Evolutionary conservation across 129 eudicot genomes (phyloP).

Genomic region (Heracleum sosnowskyi): DNA sequence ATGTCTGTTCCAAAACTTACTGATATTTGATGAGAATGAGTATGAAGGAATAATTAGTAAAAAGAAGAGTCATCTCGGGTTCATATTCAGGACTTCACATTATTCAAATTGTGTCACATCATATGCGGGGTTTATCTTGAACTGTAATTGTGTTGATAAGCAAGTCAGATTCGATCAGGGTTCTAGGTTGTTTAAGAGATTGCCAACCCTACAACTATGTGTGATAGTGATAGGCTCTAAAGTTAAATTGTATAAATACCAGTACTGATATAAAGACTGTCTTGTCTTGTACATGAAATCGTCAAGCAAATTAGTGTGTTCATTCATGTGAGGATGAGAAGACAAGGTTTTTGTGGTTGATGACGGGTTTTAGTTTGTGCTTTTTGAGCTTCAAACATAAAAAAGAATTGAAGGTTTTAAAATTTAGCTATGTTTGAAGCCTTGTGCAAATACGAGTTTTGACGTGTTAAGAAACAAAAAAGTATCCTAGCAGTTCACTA

Average conservation of each 20-base stretch:
- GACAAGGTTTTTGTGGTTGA: not conserved
- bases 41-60: not conserved
- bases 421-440: not conserved
- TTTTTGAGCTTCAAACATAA: not conserved
- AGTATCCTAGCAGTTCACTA: not conserved
- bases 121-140: not conserved
- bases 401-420: not conserved
- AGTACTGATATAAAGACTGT: not conserved
- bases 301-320: not conserved
- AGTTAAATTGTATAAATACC: too few species aligned
- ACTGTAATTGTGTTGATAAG: not conserved
- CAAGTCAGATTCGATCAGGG: not conserved
- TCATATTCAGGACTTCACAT: too few species aligned
- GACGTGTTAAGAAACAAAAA: not conserved
- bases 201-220: not conserved
- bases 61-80: not conserved
- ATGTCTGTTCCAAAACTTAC: not conserved
- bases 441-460: not conserved
- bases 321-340: not conserved
- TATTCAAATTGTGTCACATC: not conserved
- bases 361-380: not conserved
- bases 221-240: not conserved
- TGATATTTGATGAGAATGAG: not conserved
- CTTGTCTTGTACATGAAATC: not conserved
- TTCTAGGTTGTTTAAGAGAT: not conserved